phyloP scores from a whole-genome alignment of 148 eudicot genomes.

The Camellia lanceoleosa region DNA sequence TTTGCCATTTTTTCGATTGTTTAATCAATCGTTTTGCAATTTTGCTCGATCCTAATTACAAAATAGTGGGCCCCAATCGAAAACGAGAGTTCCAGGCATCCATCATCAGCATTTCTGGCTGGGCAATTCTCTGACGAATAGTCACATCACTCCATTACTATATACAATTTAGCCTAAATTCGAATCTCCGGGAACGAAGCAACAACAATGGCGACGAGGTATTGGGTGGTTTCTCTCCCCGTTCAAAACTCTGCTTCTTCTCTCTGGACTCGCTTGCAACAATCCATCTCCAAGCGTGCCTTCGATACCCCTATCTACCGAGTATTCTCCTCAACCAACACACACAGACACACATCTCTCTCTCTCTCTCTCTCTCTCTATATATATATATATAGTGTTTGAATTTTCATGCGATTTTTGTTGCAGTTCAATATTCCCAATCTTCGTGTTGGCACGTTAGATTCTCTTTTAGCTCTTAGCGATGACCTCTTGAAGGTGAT shows the following conservation, averaged over 20 bases:
- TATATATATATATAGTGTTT: background rate
- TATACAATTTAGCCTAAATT: no score
- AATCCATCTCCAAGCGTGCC: slow-evolving; percentile 77
- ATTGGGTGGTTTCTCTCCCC: slow-evolving; percentile 92
- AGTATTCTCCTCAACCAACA: slow-evolving; percentile 28
- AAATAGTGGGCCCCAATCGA: no score
- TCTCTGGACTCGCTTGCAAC: slow-evolving; percentile 75
- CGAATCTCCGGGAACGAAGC: background rate
- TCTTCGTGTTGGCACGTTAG: slow-evolving; percentile 94
- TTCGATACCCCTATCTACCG: slow-evolving; percentile 86
- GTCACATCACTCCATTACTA: no score
- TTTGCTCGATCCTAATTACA: no score
- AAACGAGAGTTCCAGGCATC: no score
- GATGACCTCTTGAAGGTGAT: slow-evolving; percentile 86
- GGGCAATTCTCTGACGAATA: no score
- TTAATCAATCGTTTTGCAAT: no score
- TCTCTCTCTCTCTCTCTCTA: no score
- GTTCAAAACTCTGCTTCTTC: slow-evolving; percentile 53
- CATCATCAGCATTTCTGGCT: no score
- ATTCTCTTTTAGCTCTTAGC: slow-evolving; percentile 78
- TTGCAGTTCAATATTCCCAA: slow-evolving; percentile 91
- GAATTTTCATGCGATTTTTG: slow-evolving; percentile 20
- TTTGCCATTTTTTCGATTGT: no score
- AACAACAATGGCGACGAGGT: slow-evolving; percentile 81
- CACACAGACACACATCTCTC: background rate